These are phyloP conservation scores for Fusarium longipes DNA, from an alignment of 2,329 filamentous ascomycete species.

Conservation along the genomic window DNA sequence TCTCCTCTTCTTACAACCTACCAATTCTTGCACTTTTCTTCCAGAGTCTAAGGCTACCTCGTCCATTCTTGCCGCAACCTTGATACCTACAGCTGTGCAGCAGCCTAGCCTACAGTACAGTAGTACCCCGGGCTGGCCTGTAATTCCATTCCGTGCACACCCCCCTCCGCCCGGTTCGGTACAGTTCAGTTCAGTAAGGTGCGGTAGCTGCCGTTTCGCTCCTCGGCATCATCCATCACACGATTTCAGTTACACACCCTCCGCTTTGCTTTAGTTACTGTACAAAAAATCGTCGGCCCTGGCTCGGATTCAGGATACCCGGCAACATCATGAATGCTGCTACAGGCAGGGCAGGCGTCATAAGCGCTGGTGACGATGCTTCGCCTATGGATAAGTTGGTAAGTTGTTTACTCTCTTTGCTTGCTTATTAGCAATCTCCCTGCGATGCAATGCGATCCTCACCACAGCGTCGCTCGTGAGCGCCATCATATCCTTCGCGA, in stretches of 20 bases:
- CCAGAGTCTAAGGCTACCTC: slow-evolving; percentile 5
- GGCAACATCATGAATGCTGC: slow-evolving; percentile 54
- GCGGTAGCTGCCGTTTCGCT: slow-evolving; percentile 46
- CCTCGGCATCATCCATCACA: slow-evolving; percentile 51
- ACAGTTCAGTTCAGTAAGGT: neutral
- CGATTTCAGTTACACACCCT: slow-evolving; percentile 51
- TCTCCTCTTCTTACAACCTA: neutral
- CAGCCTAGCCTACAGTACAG: slow-evolving; percentile 14
- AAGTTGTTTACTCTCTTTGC: slow-evolving; percentile 50
- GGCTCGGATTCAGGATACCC: slow-evolving; percentile 41
- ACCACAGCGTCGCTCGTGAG: slow-evolving; percentile 3
- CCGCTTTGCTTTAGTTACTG: slow-evolving; percentile 36
- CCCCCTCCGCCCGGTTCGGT: slow-evolving; percentile 38
- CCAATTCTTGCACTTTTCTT: slow-evolving; percentile 5
- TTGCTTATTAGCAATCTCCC: slow-evolving; percentile 16
- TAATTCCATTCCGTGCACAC: slow-evolving; percentile 45
- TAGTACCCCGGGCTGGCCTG: slow-evolving; percentile 37
- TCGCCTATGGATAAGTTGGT: slow-evolving; percentile 69
- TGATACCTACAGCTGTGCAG: slow-evolving; percentile 7
- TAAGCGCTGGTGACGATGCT: slow-evolving; percentile 64
- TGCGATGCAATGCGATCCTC: slow-evolving; percentile 25
- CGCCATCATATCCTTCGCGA: slow-evolving; percentile 18
- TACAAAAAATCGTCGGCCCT: slow-evolving; percentile 43
- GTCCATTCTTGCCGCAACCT: slow-evolving; percentile 18
- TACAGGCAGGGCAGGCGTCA: slow-evolving; percentile 67